Conservation (phyloP, 768 basidiomycete species). For the Amanita inopinata region DNA sequence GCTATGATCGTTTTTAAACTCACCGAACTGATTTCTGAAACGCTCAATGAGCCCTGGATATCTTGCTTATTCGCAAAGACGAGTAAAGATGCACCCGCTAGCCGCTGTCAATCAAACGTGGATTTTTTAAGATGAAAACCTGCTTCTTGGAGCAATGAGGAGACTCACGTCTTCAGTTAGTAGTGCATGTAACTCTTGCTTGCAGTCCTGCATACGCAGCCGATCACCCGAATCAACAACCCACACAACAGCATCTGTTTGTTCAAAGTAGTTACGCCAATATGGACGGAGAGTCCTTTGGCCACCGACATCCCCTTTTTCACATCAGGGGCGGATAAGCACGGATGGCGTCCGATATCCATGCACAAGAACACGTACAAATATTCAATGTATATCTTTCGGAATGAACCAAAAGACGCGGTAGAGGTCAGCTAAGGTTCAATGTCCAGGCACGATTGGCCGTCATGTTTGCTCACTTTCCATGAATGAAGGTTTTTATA, state of each 20-base stretch:
- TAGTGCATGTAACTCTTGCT: constrained; percentile 74
- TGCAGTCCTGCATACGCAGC: constrained; percentile 85
- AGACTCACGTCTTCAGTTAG: constrained; percentile 82
- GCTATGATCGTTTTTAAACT: constrained; percentile 18
- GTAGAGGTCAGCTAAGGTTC: constrained; percentile 12
- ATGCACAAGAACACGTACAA: constrained; percentile 34
- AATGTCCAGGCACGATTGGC: constrained; percentile 9
- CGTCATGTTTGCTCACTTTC: constrained; percentile 48
- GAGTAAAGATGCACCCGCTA: constrained; percentile 91
- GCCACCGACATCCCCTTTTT: constrained; percentile 95
- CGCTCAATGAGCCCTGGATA: constrained; percentile 76
- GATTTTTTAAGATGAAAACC: constrained; percentile 8
- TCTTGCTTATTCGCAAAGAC: constrained; percentile 99
- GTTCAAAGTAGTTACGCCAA: constrained; percentile 99
- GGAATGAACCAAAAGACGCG: not conserved
- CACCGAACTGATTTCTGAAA: constrained; percentile 76
- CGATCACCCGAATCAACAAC: constrained; percentile 95
- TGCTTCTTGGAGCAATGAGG: constrained; percentile 6
- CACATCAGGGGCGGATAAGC: constrained; percentile 11
- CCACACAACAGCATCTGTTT: constrained; percentile 97
- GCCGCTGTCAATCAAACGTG: constrained; percentile 43
- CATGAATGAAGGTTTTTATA: constrained; percentile 92
- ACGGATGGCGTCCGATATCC: not conserved
- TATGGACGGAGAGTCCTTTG: constrained; percentile 94
- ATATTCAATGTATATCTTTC: constrained; percentile 71